Conservation (phyloP, 495 filamentous ascomycete genomes). For the Talaromyces adpressus region DNA sequence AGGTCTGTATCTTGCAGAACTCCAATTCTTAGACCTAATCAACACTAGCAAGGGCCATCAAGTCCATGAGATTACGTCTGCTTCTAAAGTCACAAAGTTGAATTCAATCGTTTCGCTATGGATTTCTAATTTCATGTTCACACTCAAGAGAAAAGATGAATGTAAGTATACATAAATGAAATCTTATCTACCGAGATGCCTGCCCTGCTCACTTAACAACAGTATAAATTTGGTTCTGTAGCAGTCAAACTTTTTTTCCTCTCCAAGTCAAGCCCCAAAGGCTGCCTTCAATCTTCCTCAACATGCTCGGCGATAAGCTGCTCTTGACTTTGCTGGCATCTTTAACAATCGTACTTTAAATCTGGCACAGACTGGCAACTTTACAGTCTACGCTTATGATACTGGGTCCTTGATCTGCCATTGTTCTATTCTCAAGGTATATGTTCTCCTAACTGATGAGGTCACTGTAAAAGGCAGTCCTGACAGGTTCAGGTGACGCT, state of each 20-base stretch:
- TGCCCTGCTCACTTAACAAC: too few species aligned
- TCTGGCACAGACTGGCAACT: background rate
- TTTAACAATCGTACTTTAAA: background rate
- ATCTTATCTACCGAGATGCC: too few species aligned
- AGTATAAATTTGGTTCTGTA: too few species aligned
- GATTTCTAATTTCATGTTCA: background rate
- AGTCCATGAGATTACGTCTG: background rate
- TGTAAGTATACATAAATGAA: background rate
- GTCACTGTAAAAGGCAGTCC: background rate
- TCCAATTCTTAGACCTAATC: background rate
- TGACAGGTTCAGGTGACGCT: background rate
- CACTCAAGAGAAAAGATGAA: background rate
- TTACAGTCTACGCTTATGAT: background rate
- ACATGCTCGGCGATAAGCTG: background rate
- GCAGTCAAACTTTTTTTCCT: too few species aligned
- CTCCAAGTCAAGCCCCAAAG: background rate
- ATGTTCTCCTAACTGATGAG: background rate
- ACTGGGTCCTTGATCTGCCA: background rate
- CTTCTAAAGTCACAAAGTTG: background rate
- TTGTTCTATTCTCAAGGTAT: background rate
- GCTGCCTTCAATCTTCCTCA: background rate
- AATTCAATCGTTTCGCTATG: background rate
- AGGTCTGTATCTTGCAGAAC: background rate
- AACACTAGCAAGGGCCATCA: background rate
- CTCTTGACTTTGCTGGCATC: background rate